Percentiles rank a stretch among this genome's conserved stretches.
phyloP scores from a whole-genome alignment of 257 asterid species.

The Gentiana straminea region DNA sequence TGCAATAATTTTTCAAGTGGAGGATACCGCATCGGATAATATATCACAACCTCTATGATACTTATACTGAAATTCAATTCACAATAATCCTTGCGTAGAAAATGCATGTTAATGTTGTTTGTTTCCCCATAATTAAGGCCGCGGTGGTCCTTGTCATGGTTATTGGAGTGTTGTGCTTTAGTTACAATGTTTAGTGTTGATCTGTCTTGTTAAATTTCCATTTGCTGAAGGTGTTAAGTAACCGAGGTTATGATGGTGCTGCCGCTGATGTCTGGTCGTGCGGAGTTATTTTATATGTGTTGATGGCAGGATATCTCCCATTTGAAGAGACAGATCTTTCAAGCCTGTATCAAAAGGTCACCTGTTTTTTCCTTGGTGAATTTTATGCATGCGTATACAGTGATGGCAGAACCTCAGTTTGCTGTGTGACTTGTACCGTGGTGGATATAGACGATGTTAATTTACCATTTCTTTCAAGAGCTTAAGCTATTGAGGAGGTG shows the following conservation, averaged over 20 bases:
- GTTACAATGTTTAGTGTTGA: too few species aligned
- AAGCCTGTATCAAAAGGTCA: slow-evolving; percentile 65
- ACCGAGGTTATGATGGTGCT: slow-evolving; percentile 90
- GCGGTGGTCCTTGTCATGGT: too few species aligned
- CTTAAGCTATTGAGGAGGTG: not conserved
- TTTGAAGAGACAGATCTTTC: slow-evolving; percentile 70
- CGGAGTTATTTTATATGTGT: slow-evolving; percentile 82
- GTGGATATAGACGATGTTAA: not conserved
- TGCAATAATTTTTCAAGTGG: too few species aligned
- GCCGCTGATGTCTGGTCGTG: slow-evolving; percentile 98
- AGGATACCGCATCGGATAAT: too few species aligned
- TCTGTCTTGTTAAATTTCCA: slow-evolving; percentile 4
- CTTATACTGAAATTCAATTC: too few species aligned
- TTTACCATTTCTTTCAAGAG: too few species aligned
- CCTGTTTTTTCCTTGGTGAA: slow-evolving; percentile 6
- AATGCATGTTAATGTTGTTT: too few species aligned
- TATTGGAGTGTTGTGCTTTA: too few species aligned
- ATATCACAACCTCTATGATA: too few species aligned
- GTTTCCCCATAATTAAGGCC: too few species aligned
- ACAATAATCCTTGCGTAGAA: too few species aligned
- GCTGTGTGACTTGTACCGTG: not conserved
- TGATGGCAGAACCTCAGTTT: not conserved
- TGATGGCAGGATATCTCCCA: slow-evolving; percentile 87
- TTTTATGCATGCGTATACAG: not conserved
- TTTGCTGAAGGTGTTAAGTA: slow-evolving; percentile 49